Base-by-base conservation (phyloP, 2,329 filamentous ascomycete genomes). In the Aspergillus jensenii region DNA sequence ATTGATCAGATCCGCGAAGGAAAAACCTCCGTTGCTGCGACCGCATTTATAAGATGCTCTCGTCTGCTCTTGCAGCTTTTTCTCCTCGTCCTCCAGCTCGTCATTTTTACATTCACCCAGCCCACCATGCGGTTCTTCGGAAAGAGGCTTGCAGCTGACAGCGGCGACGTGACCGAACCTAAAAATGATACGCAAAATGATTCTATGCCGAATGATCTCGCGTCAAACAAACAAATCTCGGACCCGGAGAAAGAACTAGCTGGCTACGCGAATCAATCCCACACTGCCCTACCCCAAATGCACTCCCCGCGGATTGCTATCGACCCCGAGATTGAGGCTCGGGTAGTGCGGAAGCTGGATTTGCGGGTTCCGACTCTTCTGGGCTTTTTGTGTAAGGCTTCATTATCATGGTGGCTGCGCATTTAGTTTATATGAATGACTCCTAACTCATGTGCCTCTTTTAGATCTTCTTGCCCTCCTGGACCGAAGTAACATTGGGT, bases 401-500 rank as follows among this genome's bases (percentile, higher is more conserved):
- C 4, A 11, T 21, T 33, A 5, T n/a, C 19, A 19, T 21, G 39
- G 31, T 14, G 6, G 8, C 15, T 8, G 27, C 43, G 6, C 2
- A n/a, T 27, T 19, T 37, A 31, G 27, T 31, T 31, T 9, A 7
- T 4, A 60, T 12, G 41, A 27, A 8, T 12, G 23, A 43, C 9
- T 49, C 46, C 46, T 62, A 46, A 59, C 35, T 4, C 5, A 35
- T 11, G 54, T 39, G 49, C 23, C 47, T 39, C 27, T 40, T 31
- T 35, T 53, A 81, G 78, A 80, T 66, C 67, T 81, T 5, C 69
- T 82, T 14, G 71, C 78, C 6, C 79, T 80, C 56, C 69, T 82
- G 15, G 81, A 83, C 63, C 74, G 80, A 48, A 79, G 77, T 33
- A 84, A 84, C 59, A 79, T 82, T 50, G 79, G 77, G 77, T 78